phyloP scores from a whole-genome alignment of 2,329 filamentous ascomycete species.

The Penicillium sp. region DNA sequence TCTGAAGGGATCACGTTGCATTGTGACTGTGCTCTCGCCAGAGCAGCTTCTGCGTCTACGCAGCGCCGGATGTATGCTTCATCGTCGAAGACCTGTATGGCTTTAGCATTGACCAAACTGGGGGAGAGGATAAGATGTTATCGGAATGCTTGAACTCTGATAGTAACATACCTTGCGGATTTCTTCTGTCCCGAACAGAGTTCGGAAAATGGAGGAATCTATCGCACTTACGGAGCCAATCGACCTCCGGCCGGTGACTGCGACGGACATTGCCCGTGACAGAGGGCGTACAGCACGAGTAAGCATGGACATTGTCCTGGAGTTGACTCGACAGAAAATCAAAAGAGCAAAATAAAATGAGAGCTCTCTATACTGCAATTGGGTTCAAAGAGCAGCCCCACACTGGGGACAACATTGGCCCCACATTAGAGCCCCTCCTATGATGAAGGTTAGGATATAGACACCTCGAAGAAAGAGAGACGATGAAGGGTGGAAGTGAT shows the following conservation, averaged over 20 bases:
- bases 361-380: background rate
- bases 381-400: too few species aligned
- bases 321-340: background rate
- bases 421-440: conserved; percentile 1
- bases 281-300: conserved; percentile 10
- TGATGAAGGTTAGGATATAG: too few species aligned
- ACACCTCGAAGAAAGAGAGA: too few species aligned
- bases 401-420: too few species aligned
- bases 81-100: conserved; percentile 45
- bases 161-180: conserved; percentile 35
- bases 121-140: background rate
- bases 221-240: conserved; percentile 36
- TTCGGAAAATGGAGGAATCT: conserved; percentile 50
- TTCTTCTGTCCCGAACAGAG: conserved; percentile 50
- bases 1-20: conserved; percentile 45
- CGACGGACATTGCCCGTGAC: conserved; percentile 2
- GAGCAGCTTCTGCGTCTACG: conserved; percentile 49
- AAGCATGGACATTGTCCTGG: conserved; percentile 13
- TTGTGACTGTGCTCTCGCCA: conserved; percentile 49
- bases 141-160: background rate
- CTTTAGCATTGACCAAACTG: background rate
- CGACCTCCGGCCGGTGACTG: conserved; percentile 59
- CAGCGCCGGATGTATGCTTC: conserved; percentile 47
- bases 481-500: too few species aligned
- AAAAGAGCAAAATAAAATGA: background rate